Base-by-base conservation (phyloP, 2,329 filamentous ascomycete genomes). In the Aureobasidium mangrovei region DNA sequence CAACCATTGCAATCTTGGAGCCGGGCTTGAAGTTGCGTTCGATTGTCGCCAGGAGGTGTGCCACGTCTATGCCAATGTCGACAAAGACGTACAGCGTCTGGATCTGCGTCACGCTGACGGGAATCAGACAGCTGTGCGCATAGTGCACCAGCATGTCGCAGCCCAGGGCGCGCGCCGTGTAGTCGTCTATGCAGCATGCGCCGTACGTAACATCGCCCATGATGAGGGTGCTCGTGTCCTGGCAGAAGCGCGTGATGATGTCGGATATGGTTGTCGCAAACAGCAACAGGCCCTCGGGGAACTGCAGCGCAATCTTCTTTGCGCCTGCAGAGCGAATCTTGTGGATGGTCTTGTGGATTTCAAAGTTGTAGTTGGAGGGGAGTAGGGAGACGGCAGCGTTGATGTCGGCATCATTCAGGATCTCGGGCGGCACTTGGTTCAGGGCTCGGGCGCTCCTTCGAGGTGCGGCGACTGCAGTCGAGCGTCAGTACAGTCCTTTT, bases 161-260 rank as follows among this genome's bases (percentile, higher is more conserved):
- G 1, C 90, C 93, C 26, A 98, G 79, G 0, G 94, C 93, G 42
- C 91, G 79, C 1, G 93, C 94, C 0, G 93, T 98, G 72, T 94
- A 98, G 72, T 98, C 93, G 68, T 98, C 93, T 63, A 98, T 96
- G 67, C 93, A 98, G 75, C 93, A 98, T 26, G 93, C 93, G 59
- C 93, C 93, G 69, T 98, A 98, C 1, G 93, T 98, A 41, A 98
- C 93, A 68, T 98, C 93, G 58, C 93, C 93, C 93, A 98, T 98
- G 69, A 98, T 98, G 53, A 97, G 77, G 2, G 91, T 97, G 68
- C 94, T 88, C 39, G 86, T 85, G 1, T 87, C 90, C 0, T 89
- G 86, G 65, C 93, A 98, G 74, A 98, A 98, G 66, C 91, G 86
- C 0, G 87, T 88, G 45, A 98, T 76, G 63, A 98, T 97, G 67